These are phyloP conservation scores for Auricularia cornea DNA, from an alignment of 768 basidiomycete species.

Conservation along the genomic window DNA sequence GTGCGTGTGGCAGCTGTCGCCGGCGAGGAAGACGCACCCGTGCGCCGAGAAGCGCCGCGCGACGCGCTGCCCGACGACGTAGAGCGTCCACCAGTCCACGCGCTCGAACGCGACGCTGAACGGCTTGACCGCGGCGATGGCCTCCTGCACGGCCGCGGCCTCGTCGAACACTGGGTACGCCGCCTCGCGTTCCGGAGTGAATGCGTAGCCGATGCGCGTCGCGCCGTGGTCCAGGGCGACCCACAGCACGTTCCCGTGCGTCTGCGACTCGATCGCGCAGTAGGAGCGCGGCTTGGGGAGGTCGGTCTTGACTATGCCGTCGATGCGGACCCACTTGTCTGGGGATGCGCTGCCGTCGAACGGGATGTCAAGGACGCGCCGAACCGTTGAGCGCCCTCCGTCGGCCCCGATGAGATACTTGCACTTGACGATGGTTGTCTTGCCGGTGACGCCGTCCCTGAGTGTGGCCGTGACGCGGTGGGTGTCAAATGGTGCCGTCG, in stretches of 20 bases:
- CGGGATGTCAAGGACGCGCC: neutral
- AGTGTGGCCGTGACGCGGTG: neutral
- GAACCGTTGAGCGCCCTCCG: constrained; percentile 7
- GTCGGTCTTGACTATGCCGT: constrained; percentile 5
- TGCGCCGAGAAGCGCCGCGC: constrained; percentile 6
- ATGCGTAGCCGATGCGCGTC: neutral
- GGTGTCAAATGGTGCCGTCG: neutral
- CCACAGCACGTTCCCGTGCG: constrained; percentile 8
- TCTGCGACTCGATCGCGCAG: constrained; percentile 6
- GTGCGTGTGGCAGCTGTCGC: constrained; percentile 13
- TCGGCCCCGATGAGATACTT: constrained; percentile 8
- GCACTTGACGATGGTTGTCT: neutral
- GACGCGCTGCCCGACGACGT: constrained; percentile 11
- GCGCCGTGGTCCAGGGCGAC: neutral
- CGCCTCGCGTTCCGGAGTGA: neutral
- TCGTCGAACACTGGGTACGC: neutral
- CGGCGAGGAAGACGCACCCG: constrained; percentile 9
- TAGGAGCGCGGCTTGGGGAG: constrained; percentile 4
- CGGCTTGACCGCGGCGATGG: constrained; percentile 13
- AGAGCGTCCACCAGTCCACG: constrained; percentile 12
- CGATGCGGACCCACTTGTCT: constrained; percentile 6
- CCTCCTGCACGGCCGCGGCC: neutral
- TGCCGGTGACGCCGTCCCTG: neutral
- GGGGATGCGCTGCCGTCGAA: constrained; percentile 3
- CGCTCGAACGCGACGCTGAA: constrained; percentile 16